Percentiles rank a stretch among this genome's conserved stretches.
phyloP scores from a whole-genome alignment of 306 rosid genomes.

The Carpinus fangiana region DNA sequence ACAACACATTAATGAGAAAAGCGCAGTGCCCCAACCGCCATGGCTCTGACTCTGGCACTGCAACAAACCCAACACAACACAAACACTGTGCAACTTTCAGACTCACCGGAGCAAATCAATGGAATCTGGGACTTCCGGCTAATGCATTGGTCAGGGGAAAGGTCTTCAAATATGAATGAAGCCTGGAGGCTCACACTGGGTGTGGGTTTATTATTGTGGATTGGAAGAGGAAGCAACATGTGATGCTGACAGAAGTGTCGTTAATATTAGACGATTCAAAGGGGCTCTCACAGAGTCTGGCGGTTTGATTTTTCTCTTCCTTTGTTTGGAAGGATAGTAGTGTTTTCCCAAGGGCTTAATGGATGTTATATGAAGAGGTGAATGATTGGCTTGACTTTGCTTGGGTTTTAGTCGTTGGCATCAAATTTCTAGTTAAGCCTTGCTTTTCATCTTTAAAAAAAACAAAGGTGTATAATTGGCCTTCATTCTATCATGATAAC shows the following conservation, averaged over 20 bases:
- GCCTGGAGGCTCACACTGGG: too few relatives aligned
- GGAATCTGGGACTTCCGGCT: slow-evolving; percentile 16
- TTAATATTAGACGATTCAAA: slow-evolving; percentile 11
- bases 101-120: slow-evolving; percentile 49
- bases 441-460: too few relatives aligned
- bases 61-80: background rate
- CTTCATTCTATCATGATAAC: too few relatives aligned
- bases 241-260: background rate
- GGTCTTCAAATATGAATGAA: background rate
- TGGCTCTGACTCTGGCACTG: background rate
- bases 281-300: background rate
- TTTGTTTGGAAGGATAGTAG: background rate
- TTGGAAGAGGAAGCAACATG: background rate
- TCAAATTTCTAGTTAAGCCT: too few relatives aligned
- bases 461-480: too few relatives aligned
- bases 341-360: too few relatives aligned
- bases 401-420: background rate
- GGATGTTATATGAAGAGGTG: background rate
- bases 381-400: background rate
- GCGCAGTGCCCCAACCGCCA: slow-evolving; percentile 27
- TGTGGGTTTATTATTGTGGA: background rate
- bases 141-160: background rate
- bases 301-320: slow-evolving; percentile 11
- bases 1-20: slow-evolving; percentile 12
- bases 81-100: slow-evolving; percentile 26